A percentile compares a stretch with the other conserved stretches of the same genome.
phyloP scores from a whole-genome alignment of 805 yeast species.

The Metschnikowia arizonensis region DNA sequence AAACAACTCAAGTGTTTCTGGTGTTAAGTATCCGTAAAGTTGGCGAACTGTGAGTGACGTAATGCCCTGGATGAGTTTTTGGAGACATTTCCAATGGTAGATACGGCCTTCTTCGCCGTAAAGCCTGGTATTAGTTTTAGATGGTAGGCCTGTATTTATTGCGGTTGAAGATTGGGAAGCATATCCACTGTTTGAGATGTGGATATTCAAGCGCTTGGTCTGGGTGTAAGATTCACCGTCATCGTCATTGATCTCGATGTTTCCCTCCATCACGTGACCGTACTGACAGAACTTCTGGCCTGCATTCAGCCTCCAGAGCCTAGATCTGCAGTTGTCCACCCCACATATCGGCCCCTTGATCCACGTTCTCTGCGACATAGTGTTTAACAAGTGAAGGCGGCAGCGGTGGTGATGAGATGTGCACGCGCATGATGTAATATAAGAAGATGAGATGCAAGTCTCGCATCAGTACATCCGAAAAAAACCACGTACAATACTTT shows the following conservation, averaged over 20 bases:
- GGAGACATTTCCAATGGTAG: constrained; percentile 46
- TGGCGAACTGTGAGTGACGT: constrained; percentile 13
- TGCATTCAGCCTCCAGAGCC: constrained; percentile 64
- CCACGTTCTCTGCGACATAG: constrained; percentile 35
- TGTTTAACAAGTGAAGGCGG: neutral
- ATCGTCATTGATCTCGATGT: constrained; percentile 74
- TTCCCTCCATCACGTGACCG: constrained; percentile 86
- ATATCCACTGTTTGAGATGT: constrained; percentile 29
- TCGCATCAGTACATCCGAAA: neutral
- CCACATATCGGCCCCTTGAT: constrained; percentile 83
- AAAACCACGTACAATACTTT: neutral
- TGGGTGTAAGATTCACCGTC: constrained; percentile 56
- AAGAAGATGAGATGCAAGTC: neutral
- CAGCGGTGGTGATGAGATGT: neutral
- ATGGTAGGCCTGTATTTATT: constrained; percentile 1
- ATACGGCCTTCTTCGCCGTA: constrained; percentile 49
- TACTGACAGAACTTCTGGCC: constrained; percentile 83
- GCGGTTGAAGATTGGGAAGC: constrained; percentile 2
- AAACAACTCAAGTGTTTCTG: neutral
- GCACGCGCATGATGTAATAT: neutral
- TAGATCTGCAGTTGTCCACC: constrained; percentile 80
- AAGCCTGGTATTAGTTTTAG: constrained; percentile 15
- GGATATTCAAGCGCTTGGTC: constrained; percentile 53
- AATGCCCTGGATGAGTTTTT: constrained; percentile 46
- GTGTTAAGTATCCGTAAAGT: constrained; percentile 1